Evolutionary conservation across 129 eudicot species (phyloP).

Genomic region (Heracleum sosnowskyi): DNA sequence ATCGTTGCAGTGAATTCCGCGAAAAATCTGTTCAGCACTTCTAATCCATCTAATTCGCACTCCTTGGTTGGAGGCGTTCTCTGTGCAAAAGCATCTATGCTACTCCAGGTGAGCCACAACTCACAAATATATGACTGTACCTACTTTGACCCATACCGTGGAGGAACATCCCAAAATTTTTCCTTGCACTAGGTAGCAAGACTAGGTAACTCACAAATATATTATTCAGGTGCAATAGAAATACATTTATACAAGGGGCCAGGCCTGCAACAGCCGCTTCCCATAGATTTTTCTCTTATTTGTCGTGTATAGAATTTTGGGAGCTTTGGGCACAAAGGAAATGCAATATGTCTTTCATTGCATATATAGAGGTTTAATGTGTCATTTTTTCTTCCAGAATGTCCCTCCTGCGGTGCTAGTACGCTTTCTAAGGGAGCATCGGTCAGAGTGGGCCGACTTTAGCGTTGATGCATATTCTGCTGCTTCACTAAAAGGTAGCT

Average conservation of each 20-base stretch:
- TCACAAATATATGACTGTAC: not conserved
- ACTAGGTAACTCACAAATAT: not conserved
- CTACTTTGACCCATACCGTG: not conserved
- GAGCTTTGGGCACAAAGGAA: not conserved
- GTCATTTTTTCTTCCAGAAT: constrained; percentile 38
- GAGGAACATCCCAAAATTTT: not conserved
- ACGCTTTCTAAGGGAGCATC: constrained; percentile 84
- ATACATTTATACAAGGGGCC: too few relatives aligned
- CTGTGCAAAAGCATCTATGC: constrained; percentile 98
- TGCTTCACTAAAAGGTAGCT: constrained; percentile 56
- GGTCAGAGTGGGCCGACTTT: constrained; percentile 97
- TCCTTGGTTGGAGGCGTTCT: constrained; percentile 73
- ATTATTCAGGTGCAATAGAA: too few relatives aligned
- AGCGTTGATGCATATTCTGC: constrained; percentile 86
- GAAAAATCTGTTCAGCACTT: constrained; percentile 34
- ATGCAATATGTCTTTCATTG: not conserved
- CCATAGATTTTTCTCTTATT: not conserved
- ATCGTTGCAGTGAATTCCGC: constrained; percentile 56
- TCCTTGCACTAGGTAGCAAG: not conserved
- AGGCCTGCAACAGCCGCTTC: not conserved
- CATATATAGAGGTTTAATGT: not conserved
- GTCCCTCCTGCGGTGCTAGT: constrained; percentile 83
- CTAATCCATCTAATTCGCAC: constrained; percentile 27
- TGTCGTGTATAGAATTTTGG: not conserved
- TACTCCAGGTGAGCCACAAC: constrained; percentile 60